phyloP scores from a whole-genome alignment of 2,329 filamentous ascomycete genomes.

The Ophiostoma tasmaniense region DNA sequence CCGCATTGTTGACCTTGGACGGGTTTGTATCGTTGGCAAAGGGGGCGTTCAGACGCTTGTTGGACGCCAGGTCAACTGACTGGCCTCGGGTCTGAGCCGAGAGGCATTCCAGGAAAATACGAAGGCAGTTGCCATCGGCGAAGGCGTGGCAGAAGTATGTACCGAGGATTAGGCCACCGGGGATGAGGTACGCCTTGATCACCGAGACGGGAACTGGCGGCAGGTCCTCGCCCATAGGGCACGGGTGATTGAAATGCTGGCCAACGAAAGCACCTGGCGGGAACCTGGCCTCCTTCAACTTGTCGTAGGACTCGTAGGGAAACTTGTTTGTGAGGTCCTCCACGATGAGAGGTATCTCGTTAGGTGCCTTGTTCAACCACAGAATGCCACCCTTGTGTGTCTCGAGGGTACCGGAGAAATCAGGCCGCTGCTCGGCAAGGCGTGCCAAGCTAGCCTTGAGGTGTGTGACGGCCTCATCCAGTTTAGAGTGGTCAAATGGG shows the following conservation, averaged over 20 bases:
- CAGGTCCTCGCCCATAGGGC: conserved; percentile 14
- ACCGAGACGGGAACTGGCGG: conserved; percentile 30
- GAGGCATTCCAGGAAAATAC: conserved; percentile 33
- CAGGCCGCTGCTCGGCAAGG: conserved; percentile 23
- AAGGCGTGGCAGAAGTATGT: conserved; percentile 36
- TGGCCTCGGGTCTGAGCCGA: conserved; percentile 28
- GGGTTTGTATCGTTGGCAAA: conserved; percentile 17
- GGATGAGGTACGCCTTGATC: conserved; percentile 32
- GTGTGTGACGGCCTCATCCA: conserved; percentile 15
- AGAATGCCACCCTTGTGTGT: conserved; percentile 21
- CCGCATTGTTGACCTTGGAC: conserved; percentile 20
- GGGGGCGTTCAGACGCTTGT: conserved; percentile 18
- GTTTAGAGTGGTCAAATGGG: conserved; percentile 15
- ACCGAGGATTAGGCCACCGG: conserved; percentile 33
- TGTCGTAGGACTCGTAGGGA: conserved; percentile 23
- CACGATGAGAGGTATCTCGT: conserved; percentile 22
- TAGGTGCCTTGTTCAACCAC: conserved; percentile 19
- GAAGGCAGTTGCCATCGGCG: conserved; percentile 34
- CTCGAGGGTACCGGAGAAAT: conserved; percentile 26
- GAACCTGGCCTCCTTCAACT: conserved; percentile 25
- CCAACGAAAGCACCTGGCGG: conserved; percentile 27
- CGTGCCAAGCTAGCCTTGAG: conserved; percentile 20
- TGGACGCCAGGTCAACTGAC: conserved; percentile 22
- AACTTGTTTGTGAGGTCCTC: conserved; percentile 21
- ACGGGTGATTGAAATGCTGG: conserved; percentile 21